Base-by-base conservation (phyloP, 257 asterid genomes). In the Jacaranda copaia region DNA sequence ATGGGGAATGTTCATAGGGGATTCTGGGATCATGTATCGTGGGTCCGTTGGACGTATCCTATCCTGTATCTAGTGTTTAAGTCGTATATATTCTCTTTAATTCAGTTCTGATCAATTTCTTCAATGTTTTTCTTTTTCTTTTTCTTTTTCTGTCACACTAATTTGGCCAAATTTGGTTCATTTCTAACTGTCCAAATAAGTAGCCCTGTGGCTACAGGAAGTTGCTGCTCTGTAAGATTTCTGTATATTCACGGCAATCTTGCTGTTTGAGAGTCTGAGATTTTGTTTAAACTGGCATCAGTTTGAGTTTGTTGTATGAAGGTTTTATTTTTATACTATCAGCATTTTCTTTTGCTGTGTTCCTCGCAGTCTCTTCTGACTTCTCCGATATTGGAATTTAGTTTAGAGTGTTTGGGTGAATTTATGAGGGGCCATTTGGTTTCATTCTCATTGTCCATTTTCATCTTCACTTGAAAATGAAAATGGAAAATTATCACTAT, bases 1-100 rank as follows among this genome's bases (percentile, higher is more conserved):
- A 9, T 42, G 6, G 73, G 16, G 4, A 43, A 38, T 71, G 66
- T 56, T 75, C 49, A 16, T 57, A 18, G 3, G 62, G 74, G 74
- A 45, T 58, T 15, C 16, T 35, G 52, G 66, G 73, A 8, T 77
- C 43, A 45, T 68, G 51, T 71, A 48, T 42, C 36, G 2, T 42
- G 70, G 78, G 71, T 73, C 56, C 56, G 79, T 20, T 40, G 19
- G 32, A 49, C 74, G 72, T 58, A 20, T 60, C 72, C 40, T 58
- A 20, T 60, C 72, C 40, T 83, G 82, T 62, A 76, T 75, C 63
- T 75, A 65, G 83, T 65, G 69, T 51, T 70, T 58, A 32, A 7
- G 60, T 48, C 16, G 68, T 83, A 62, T 48, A 77, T 76, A 4
- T 68, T 64, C 15, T 70, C 77, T 20, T 61, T 59, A 40, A 72